Evolutionary conservation across 306 rosid genomes (phyloP).

Genomic region (Ammopiptanthus mongolicus): DNA sequence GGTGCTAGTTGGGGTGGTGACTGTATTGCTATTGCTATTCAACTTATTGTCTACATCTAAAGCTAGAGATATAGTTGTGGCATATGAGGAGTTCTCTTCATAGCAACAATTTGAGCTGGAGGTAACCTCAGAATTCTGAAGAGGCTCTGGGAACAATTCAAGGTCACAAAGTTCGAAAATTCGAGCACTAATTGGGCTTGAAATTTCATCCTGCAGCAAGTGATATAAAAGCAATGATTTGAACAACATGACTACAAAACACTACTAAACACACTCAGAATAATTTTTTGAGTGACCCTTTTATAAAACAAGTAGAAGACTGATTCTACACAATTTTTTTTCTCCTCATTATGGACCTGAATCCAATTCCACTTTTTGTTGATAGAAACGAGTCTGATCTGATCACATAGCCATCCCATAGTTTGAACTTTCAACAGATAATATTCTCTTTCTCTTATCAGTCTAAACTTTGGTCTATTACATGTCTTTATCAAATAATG

Average conservation of each 20-base stretch:
- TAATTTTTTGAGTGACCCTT: slow-evolving; percentile 7
- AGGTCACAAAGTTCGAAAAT: slow-evolving; percentile 66
- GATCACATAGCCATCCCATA: neutral
- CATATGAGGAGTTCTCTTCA: slow-evolving; percentile 66
- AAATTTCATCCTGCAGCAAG: slow-evolving; percentile 81
- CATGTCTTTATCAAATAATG: slow-evolving; percentile 28
- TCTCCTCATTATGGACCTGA: slow-evolving; percentile 1
- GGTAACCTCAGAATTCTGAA: slow-evolving; percentile 78
- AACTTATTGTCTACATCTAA: slow-evolving; percentile 48
- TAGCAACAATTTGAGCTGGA: slow-evolving; percentile 78
- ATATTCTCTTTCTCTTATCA: slow-evolving; percentile 29
- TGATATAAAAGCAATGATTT: slow-evolving; percentile 17
- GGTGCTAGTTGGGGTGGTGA: slow-evolving; percentile 30
- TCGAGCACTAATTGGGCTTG: slow-evolving; percentile 67
- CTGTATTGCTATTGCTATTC: slow-evolving; percentile 37
- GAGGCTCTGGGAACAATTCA: slow-evolving; percentile 65
- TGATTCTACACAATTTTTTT: slow-evolving; percentile 31
- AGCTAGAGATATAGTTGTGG: slow-evolving; percentile 39
- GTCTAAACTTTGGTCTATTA: slow-evolving; percentile 13
- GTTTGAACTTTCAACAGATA: slow-evolving; percentile 16
- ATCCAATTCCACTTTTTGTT: slow-evolving; percentile 20
- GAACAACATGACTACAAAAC: slow-evolving; percentile 18
- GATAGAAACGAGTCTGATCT: slow-evolving; percentile 25
- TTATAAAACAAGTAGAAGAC: slow-evolving; percentile 27
- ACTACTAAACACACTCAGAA: neutral